Evolutionary conservation across 2,329 filamentous ascomycete genomes (phyloP), one percentile per base, ranked within the genome.

Genomic region (Stagonosporopsis vannaccii): DNA sequence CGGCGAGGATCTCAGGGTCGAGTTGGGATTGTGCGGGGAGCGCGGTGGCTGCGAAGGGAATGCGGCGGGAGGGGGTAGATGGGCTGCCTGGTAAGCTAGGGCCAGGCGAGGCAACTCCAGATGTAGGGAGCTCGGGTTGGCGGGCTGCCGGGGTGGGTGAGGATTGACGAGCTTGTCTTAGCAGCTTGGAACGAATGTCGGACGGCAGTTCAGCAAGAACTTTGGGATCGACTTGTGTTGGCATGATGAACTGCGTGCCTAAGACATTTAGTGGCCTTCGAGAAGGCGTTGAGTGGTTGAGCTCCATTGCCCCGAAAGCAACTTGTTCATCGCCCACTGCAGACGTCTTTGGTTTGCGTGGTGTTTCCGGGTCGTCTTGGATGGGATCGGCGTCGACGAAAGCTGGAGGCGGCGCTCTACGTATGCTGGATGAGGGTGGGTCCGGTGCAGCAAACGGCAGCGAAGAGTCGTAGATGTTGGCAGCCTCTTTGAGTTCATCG

Each of bases 211-310:
- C 92, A 1, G 90, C 90, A 3, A 98, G 77, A 0, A 97, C 89
- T n/a, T 83, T 81, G 0, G 89, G 87, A 70, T 99, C 95, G 2
- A 90, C 84, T 63, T 97, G 91, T 1, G 85, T 85, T 0, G 95
- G 95, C 65, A 99, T 82, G 42, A 98, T 86, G 68, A 99, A 99
- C 68, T 99, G 95, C 0, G 94, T 97, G 2, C 94, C 92, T 3
- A 87, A 81, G 3, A 91, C 84, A 68, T 97, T 96, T 20, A 97
- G 79, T 1, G 88, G 88, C 59, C 84, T 89, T 20, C 78, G 89
- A 79, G 75, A 85, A 79, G 61, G 78, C 56, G 72, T 90, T 77
- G 68, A 70, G 2, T 67, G 65, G 32, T 75, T 76, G n/a, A 75
- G 70, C 39, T 70, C 63, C 20, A 62, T 49, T 41, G 76, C 52